A percentile compares a stretch with the other conserved stretches of the same genome.
These are phyloP conservation scores for Tolypocladium nubicola DNA, from an alignment of 2,329 filamentous ascomycete species.

Conservation along the genomic window DNA sequence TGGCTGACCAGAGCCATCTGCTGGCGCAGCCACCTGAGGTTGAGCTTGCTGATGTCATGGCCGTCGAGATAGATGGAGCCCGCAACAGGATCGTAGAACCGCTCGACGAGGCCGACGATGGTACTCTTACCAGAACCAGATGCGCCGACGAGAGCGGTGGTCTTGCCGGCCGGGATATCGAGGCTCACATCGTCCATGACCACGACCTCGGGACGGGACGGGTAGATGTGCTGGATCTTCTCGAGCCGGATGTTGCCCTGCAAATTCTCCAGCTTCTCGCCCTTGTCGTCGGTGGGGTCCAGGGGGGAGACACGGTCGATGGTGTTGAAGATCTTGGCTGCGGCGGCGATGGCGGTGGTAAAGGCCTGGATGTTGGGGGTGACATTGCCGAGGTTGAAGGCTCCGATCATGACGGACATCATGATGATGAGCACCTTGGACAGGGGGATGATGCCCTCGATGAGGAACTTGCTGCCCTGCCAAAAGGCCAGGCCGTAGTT, in stretches of 20 bases:
- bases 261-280: constrained; percentile 62
- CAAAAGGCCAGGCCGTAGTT: constrained; percentile 86
- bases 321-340: constrained; percentile 84
- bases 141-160: constrained; percentile 84
- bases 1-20: constrained; percentile 90
- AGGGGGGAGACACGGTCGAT: constrained; percentile 83
- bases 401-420: constrained; percentile 85
- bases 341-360: constrained; percentile 70
- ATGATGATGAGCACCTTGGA: constrained; percentile 72
- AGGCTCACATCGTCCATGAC: constrained; percentile 81
- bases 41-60: constrained; percentile 68
- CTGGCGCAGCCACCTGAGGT: constrained; percentile 82
- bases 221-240: constrained; percentile 86
- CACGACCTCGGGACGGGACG: constrained; percentile 78
- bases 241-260: constrained; percentile 72
- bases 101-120: constrained; percentile 83
- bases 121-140: constrained; percentile 94
- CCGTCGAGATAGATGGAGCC: constrained; percentile 75
- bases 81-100: constrained; percentile 84
- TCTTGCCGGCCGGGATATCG: constrained; percentile 76
- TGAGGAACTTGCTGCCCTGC: constrained; percentile 69
- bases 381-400: constrained; percentile 82
- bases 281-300: constrained; percentile 60
- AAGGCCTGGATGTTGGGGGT: constrained; percentile 82
- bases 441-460: constrained; percentile 54